Evolutionary conservation across 257 asterid species (phyloP).

Genomic region (Primulina eburnea): DNA sequence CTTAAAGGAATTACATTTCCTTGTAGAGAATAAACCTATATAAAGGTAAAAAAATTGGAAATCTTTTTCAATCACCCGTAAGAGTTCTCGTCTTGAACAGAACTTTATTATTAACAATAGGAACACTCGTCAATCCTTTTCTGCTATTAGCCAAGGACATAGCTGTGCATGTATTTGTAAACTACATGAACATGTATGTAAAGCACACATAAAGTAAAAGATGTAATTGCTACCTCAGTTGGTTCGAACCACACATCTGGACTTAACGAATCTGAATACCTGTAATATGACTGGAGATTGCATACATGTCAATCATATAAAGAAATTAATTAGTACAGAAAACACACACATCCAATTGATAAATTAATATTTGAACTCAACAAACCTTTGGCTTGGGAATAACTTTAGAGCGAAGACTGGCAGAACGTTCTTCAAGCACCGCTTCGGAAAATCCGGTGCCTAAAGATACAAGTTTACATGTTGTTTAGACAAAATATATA

Average conservation of each 20-base stretch:
- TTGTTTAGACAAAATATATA: constrained; percentile 1
- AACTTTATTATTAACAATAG: not conserved
- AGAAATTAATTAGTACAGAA: constrained; percentile 5
- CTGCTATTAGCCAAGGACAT: not conserved
- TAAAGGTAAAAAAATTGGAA: not conserved
- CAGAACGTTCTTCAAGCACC: constrained; percentile 84
- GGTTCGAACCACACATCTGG: constrained; percentile 99
- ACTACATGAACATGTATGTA: not conserved
- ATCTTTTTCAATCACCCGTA: not conserved
- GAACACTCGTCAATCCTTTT: not conserved
- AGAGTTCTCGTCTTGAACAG: not conserved
- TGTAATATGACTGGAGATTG: constrained; percentile 69
- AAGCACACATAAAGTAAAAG: constrained; percentile 4
- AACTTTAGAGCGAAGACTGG: constrained; percentile 79
- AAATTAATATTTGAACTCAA: constrained; percentile 5
- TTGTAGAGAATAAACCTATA: not conserved
- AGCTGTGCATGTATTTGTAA: not conserved
- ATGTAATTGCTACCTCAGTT: constrained; percentile 57
- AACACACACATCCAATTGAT: not conserved
- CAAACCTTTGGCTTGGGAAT: constrained; percentile 80
- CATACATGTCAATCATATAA: constrained; percentile 23
- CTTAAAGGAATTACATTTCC: not conserved
- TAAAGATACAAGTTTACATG: constrained; percentile 29
- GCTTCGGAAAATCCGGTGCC: constrained; percentile 96
- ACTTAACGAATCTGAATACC: constrained; percentile 62